Evolutionary conservation across 176 grass and related monocot species (phyloP), one percentile per base, ranked within the genome.

Genomic region (Oryza punctata): DNA sequence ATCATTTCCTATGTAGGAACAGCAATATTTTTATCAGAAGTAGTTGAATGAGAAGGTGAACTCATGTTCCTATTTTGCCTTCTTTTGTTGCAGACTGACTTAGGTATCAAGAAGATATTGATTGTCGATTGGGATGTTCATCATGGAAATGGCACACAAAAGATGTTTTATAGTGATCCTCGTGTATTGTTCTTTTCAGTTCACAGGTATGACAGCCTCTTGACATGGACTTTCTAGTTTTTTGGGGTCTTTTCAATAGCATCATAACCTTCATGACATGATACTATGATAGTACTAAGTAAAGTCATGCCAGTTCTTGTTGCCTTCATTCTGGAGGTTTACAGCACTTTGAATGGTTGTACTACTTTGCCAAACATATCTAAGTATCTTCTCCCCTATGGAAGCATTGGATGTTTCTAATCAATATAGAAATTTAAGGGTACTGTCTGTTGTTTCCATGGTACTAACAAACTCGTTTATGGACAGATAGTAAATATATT

Each of bases 41-140:
- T 1, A 29, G 47, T 67, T 6, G 63, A 67, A 67, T 81, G n/a
- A 67, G 33, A 63, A 81, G 45, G 6, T 29, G 10, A 16, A 65
- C 9, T 76, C 7, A 49, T 61, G 72, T 83, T 80, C 6, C 2
- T 30, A 73, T 21, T 47, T 81, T 78, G 30, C 57, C 45, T 41
- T 47, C n/a, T 57, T 63, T 7, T 70, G 2, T 88, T 94, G n/a
- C 85, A 98, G 96, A 82, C 91, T 76, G 96, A 98, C 70, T 90
- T 95, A 81, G 85, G 96, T 75, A 89, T 98, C 81, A 93, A 86
- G 64, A 98, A 98, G 85, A 95, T 98, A 90, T 47, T 98, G 79
- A 94, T 98, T 67, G 93, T 95, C 8, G 96, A 98, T 88, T 98
- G 96, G 96, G 96, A 98, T 88, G 89, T 98, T 80, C 96, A 98